These are phyloP conservation scores for Verruconis gallopava DNA, from an alignment of 2,329 filamentous ascomycete species.

Conservation along the genomic window DNA sequence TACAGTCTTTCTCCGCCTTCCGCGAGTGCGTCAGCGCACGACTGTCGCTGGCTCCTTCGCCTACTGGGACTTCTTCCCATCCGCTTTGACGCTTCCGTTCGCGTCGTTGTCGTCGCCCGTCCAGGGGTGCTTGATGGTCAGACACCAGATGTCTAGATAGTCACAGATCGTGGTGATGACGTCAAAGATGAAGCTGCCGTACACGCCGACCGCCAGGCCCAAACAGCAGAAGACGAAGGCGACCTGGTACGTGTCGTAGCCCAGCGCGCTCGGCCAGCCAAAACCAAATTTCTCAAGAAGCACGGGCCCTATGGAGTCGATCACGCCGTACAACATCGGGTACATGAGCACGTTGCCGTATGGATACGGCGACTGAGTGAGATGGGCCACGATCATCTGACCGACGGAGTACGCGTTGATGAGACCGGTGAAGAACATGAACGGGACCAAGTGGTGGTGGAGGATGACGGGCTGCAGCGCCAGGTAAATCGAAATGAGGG, in stretches of 20 bases:
- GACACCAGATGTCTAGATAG: slow-evolving; percentile 94
- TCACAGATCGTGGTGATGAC: slow-evolving; percentile 97
- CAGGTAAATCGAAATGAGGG: slow-evolving; percentile 63
- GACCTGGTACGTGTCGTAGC: slow-evolving; percentile 68
- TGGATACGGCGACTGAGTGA: slow-evolving; percentile 78
- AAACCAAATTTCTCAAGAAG: slow-evolving; percentile 33
- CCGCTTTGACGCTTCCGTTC: slow-evolving; percentile 11
- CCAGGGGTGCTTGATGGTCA: slow-evolving; percentile 83
- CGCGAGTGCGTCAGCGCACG: too few species aligned
- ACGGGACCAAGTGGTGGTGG: slow-evolving; percentile 72
- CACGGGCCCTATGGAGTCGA: slow-evolving; percentile 67
- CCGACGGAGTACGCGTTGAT: slow-evolving; percentile 93
- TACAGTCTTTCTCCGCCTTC: too few species aligned
- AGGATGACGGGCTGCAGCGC: slow-evolving; percentile 76
- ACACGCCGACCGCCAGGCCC: slow-evolving; percentile 75
- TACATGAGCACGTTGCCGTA: slow-evolving; percentile 76
- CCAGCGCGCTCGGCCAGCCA: slow-evolving; percentile 28
- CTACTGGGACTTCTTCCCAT: slow-evolving; percentile 13
- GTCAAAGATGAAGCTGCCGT: slow-evolving; percentile 93
- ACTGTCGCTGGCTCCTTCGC: too few species aligned
- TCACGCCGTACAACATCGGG: slow-evolving; percentile 63
- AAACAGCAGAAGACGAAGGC: slow-evolving; percentile 83
- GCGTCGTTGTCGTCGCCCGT: slow-evolving; percentile 26
- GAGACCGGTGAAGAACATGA: slow-evolving; percentile 75
- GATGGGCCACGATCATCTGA: slow-evolving; percentile 87